Evolutionary conservation across 768 basidiomycete species (phyloP).

Genomic region (Leccinum aurantiacum): DNA sequence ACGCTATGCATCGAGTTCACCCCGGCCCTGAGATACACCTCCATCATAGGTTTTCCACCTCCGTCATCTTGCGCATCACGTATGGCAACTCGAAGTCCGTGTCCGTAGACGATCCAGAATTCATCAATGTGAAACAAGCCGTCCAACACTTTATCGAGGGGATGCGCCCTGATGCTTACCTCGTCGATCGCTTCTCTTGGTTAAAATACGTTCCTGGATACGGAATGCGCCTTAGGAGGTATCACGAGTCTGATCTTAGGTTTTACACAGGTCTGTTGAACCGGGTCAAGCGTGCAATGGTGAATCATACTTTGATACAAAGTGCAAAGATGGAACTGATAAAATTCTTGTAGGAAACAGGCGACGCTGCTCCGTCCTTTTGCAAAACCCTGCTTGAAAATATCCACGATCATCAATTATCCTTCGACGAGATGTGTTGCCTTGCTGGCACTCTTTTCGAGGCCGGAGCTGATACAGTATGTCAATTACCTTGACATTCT

Average conservation of each 20-base stretch:
- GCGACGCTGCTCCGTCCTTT: constrained; percentile 37
- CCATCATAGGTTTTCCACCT: constrained; percentile 26
- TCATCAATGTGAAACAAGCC: constrained; percentile 18
- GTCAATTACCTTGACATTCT: background rate
- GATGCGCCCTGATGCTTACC: constrained; percentile 34
- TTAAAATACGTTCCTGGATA: constrained; percentile 57
- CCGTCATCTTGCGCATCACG: constrained; percentile 25
- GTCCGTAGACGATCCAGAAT: constrained; percentile 25
- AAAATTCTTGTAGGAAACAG: constrained; percentile 8
- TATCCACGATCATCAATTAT: constrained; percentile 42
- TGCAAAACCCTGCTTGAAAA: constrained; percentile 54
- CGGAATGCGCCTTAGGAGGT: constrained; percentile 48
- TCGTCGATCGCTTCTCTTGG: constrained; percentile 37
- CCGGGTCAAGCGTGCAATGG: constrained; percentile 45
- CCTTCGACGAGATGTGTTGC: constrained; percentile 54
- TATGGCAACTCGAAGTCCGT: constrained; percentile 25
- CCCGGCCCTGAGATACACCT: background rate
- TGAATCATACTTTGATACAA: constrained; percentile 9
- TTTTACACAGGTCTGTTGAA: constrained; percentile 52
- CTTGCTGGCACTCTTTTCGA: constrained; percentile 61
- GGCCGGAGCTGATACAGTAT: constrained; percentile 57
- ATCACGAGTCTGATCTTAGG: constrained; percentile 49
- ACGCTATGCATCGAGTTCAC: constrained; percentile 5
- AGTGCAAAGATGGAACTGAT: background rate
- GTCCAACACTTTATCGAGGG: constrained; percentile 28